A percentile compares a stretch with the other conserved stretches of the same genome.
Conservation (phyloP, 1,284 basidiomycete species). For the Neolentinus lepideus region DNA sequence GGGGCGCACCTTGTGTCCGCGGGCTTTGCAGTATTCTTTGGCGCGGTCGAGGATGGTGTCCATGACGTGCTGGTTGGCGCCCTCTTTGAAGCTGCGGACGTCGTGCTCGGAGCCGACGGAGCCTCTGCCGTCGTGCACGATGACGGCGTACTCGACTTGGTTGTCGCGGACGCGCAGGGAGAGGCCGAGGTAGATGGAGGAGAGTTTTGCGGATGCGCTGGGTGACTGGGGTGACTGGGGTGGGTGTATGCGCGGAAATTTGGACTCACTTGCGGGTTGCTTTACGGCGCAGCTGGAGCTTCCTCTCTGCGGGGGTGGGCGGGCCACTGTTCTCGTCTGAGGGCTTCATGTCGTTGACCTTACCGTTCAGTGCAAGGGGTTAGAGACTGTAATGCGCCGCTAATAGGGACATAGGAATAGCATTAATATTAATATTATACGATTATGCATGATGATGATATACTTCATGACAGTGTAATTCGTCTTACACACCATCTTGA, state of each 20-base stretch:
- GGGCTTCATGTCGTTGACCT: too few species aligned
- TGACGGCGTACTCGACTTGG: constrained; percentile 3
- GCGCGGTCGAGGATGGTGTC: constrained; percentile 1
- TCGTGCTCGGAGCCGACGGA: constrained; percentile 3
- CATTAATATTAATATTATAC: too few species aligned
- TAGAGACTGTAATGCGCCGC: too few species aligned
- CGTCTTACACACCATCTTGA: too few species aligned
- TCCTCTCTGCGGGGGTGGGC: background rate
- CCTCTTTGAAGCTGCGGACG: background rate
- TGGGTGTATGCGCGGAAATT: background rate
- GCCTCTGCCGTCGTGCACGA: constrained; percentile 5
- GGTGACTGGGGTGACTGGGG: background rate
- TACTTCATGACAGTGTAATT: too few species aligned
- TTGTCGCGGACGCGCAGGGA: background rate
- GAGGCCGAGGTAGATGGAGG: constrained; percentile 2
- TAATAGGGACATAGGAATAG: too few species aligned
- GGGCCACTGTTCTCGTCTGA: background rate
- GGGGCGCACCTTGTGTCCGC: constrained; percentile 1
- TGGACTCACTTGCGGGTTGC: background rate
- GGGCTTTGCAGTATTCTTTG: constrained; percentile 2
- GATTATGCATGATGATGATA: too few species aligned
- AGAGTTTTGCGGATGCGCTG: background rate
- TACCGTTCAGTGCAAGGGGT: too few species aligned
- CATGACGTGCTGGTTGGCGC: background rate
- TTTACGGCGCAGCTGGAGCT: background rate